Evolutionary conservation across 306 rosid genomes (phyloP).

Genomic region (Geum urbanum): DNA sequence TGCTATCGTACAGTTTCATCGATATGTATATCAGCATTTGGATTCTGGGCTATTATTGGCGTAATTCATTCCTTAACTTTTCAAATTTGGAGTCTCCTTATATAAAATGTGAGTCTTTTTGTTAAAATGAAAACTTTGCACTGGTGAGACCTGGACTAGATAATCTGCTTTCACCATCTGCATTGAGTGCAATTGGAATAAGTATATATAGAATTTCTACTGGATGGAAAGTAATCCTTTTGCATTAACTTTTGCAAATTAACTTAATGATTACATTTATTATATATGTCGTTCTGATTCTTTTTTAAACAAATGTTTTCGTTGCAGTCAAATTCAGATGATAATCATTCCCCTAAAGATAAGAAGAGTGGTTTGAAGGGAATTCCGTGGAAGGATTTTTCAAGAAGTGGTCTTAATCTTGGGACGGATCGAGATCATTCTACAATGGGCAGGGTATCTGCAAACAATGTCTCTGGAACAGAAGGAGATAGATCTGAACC

Average conservation of each 20-base stretch:
- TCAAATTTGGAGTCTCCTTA: not conserved
- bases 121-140: not conserved
- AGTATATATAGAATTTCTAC: constrained; percentile 22
- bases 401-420: constrained; percentile 61
- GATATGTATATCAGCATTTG: not conserved
- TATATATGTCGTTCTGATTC: constrained; percentile 26
- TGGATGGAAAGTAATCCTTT: constrained; percentile 29
- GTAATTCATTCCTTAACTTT: not conserved
- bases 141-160: not conserved
- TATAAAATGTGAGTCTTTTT: not conserved
- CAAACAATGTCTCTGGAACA: constrained; percentile 44
- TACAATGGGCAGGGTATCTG: constrained; percentile 48
- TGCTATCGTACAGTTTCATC: not conserved
- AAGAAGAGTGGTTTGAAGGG: constrained; percentile 70
- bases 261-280: constrained; percentile 16
- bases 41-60: not conserved
- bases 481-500: constrained; percentile 63
- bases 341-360: constrained; percentile 48
- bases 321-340: constrained; percentile 61
- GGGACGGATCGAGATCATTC: constrained; percentile 69
- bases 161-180: not conserved
- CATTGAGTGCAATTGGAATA: not conserved
- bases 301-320: constrained; percentile 18
- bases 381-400: constrained; percentile 88
- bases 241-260: constrained; percentile 28